Conservation (phyloP, 1,284 basidiomycete species). For the Pyrrhoderma lamaoense region DNA sequence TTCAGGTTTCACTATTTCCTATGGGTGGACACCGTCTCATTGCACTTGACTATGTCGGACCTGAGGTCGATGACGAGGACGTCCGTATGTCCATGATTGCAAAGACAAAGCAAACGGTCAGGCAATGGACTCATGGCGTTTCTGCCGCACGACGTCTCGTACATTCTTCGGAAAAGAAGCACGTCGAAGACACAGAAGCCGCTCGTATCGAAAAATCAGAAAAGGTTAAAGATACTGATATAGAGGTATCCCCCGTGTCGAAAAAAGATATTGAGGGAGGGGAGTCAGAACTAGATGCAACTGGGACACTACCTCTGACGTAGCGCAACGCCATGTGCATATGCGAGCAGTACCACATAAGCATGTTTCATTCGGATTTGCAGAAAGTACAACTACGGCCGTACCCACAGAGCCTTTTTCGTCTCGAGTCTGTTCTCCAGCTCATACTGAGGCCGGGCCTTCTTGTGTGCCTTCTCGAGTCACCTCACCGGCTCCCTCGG, state of each 20-base stretch:
- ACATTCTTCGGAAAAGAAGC: background rate
- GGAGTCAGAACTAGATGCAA: too few relatives aligned
- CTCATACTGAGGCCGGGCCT: slow-evolving; percentile 23
- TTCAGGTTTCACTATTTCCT: slow-evolving; percentile 56
- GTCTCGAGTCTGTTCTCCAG: slow-evolving; percentile 25
- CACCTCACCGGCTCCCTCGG: slow-evolving; percentile 24
- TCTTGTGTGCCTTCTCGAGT: slow-evolving; percentile 23
- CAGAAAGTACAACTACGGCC: slow-evolving; percentile 20
- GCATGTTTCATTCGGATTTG: slow-evolving; percentile 27
- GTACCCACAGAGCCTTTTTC: slow-evolving; percentile 23
- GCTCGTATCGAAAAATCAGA: too few relatives aligned
- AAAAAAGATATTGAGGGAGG: too few relatives aligned
- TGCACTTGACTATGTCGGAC: slow-evolving; percentile 53
- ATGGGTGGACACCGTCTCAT: slow-evolving; percentile 46
- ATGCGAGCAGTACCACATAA: slow-evolving; percentile 11
- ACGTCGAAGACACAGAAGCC: too few relatives aligned
- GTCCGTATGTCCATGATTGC: slow-evolving; percentile 28
- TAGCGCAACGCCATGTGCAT: slow-evolving; percentile 1
- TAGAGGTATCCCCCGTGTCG: too few relatives aligned
- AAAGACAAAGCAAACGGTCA: slow-evolving; percentile 16
- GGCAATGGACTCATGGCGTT: background rate
- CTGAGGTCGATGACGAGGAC: slow-evolving; percentile 50
- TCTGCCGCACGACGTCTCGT: background rate
- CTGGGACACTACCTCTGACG: too few relatives aligned
- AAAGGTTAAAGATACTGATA: too few relatives aligned